phyloP scores from a whole-genome alignment of 2,329 filamentous ascomycete species.

The Chaetomiaceae sp. region DNA sequence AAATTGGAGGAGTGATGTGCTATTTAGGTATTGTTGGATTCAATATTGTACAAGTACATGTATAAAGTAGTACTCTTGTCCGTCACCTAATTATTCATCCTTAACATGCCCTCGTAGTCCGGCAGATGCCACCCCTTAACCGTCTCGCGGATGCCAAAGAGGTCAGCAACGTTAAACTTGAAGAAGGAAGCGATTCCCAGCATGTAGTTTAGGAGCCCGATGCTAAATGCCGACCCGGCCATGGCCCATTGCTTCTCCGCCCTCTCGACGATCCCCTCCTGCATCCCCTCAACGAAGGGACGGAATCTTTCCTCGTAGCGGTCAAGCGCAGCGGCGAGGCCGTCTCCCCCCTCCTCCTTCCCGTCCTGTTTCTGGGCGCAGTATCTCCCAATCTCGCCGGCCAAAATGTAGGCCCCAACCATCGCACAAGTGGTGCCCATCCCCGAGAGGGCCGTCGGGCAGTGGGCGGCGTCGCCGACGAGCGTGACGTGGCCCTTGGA shows the following conservation, averaged over 20 bases:
- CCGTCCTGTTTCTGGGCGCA: not conserved
- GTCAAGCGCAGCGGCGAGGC: conserved; percentile 31
- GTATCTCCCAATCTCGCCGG: conserved; percentile 40
- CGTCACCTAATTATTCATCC: too few relatives aligned
- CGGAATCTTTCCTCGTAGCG: conserved; percentile 42
- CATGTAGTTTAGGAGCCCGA: not conserved
- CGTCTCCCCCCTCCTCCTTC: not conserved
- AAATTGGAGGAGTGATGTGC: too few relatives aligned
- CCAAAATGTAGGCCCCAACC: conserved; percentile 51
- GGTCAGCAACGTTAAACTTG: not conserved
- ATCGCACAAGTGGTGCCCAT: conserved; percentile 48
- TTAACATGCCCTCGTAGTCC: not conserved
- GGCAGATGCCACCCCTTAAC: not conserved
- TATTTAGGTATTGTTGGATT: too few relatives aligned
- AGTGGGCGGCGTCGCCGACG: conserved; percentile 51
- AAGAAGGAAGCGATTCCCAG: not conserved
- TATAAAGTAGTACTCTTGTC: too few relatives aligned
- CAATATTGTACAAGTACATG: too few relatives aligned
- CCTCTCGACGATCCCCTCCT: conserved; percentile 28
- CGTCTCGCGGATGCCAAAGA: conserved; percentile 1
- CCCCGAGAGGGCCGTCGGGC: conserved; percentile 45
- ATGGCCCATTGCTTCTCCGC: conserved; percentile 5
- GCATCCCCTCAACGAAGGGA: conserved; percentile 41
- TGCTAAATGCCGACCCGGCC: conserved; percentile 1
- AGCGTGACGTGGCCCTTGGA: conserved; percentile 44